Evolutionary conservation across 371 early-diverging fungal species (phyloP), one percentile per base, ranked within the genome.

Genomic region (Mucor velutinosus): DNA sequence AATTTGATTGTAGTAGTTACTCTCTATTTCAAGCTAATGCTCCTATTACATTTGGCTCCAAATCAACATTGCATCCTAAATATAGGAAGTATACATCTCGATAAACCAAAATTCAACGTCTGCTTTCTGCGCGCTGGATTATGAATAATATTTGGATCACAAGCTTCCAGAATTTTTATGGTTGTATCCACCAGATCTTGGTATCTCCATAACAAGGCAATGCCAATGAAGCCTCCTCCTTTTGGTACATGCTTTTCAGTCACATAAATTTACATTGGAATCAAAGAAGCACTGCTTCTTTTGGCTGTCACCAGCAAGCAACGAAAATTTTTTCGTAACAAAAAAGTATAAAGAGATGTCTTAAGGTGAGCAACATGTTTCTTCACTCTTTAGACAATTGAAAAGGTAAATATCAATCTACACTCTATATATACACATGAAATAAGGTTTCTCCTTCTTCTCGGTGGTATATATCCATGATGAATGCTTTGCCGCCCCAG

Each of bases 401-500:
- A 33, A 14, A 62, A 62, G 62, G 62, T 62, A 62, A 62, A 62
- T 62, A 62, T 62, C 14, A 21, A 25, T n/a, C 30, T 33, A 33
- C 33, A 33, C 33, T 25, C 15, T 19, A 11, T 27, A 35, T 47
- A 47, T 17, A 4, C 10, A n/a, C 45, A 29, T 15, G 19, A 30
- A 56, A 19, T 29, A 30, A 25, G 15, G 53, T 27, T 23, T 56
- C 17, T 57, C 33, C 30, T 45, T 19, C 21, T 49, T 51, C 23
- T 51, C 21, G 23, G n/a, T 37, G 49, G 45, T 65, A 11, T 29
- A 43, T 39, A 60, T 66, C 56, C 67, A 59, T 79, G 79, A 79
- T 79, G 79, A 76, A 71, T 79, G 76, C 76, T 75, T 69, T 71
- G 76, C 71, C 79, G 79, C 79, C 76, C 79, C 79, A 79, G 79